Evolutionary conservation across 768 basidiomycete species (phyloP), one percentile per base, ranked within the genome.

Genomic region (Leccinum subgranulosum): DNA sequence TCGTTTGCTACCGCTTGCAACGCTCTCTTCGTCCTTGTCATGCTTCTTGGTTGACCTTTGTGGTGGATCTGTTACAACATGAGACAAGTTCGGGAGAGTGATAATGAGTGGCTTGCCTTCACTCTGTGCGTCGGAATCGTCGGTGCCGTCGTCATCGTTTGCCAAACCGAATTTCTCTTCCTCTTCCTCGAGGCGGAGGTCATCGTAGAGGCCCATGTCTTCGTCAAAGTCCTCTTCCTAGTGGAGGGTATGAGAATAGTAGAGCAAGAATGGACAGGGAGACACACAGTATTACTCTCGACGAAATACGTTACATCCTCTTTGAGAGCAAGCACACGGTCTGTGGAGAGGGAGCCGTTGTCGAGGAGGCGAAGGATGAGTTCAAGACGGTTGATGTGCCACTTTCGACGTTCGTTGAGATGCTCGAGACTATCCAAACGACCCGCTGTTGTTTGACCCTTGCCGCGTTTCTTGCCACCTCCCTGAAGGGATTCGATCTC

Each of bases 141-240:
- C 90, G 54, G 83, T 88, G 15, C 6, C 87, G 29, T 93, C 86
- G 15, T 93, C 85, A 52, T 86, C 85, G 57, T 72, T 77, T 54
- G 82, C 83, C 45, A 91, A 77, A 55, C 91, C 90, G 68, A 94
- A 94, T 69, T 91, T 89, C 76, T 94, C 94, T 69, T 98, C 96
- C 72, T 97, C 94, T 68, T 97, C 96, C 64, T 97, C 92, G 48
- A 99, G 87, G 66, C 92, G 92, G 60, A 99, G 91, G 15, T 98
- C 97, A 65, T 98, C 97, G 67, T 99, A 99, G 51, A 99, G 90
- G 49, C 92, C 94, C 70, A 94, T 90, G 67, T 98, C 93, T 71
- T 96, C 95, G 57, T 98, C 94, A 73, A 97, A 99, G 66, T 92
- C 90, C 66, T 98, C 97, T 54, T 96, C 94, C 97, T 98, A 71